A percentile compares a stretch with the other conserved stretches of the same genome.
Conservation (phyloP, 495 filamentous ascomycete species). For the Cetradonia linearis region DNA sequence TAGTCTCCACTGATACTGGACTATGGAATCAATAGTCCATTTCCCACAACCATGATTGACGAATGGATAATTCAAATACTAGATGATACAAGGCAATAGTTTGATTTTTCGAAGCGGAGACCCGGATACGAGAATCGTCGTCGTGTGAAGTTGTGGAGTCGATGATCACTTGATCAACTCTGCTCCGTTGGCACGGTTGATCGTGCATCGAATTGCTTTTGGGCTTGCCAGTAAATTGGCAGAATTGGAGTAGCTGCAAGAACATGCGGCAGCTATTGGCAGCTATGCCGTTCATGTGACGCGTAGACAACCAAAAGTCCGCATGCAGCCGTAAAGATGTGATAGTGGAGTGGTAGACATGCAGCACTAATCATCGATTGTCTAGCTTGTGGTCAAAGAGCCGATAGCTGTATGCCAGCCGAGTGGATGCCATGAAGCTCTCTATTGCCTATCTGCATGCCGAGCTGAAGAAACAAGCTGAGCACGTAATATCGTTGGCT, state of each 20-base stretch:
- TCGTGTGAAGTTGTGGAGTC: constrained; percentile 3
- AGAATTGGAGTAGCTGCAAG: constrained; percentile 8
- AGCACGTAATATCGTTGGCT: constrained; percentile 8
- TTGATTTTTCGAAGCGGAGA: constrained; percentile 3
- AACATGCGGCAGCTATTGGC: constrained; percentile 9
- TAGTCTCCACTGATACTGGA: constrained; percentile 13
- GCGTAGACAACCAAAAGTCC: constrained; percentile 10
- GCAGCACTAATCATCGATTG: constrained; percentile 9
- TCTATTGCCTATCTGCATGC: constrained; percentile 8
- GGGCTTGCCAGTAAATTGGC: constrained; percentile 17
- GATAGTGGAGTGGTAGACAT: constrained; percentile 14
- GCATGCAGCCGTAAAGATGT: constrained; percentile 15
- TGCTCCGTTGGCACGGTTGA: constrained; percentile 15
- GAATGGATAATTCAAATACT: constrained; percentile 3
- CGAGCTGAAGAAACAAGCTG: not conserved
- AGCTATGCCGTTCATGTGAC: constrained; percentile 22
- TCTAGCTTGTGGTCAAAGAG: constrained; percentile 9
- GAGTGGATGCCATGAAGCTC: constrained; percentile 16
- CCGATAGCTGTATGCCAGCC: constrained; percentile 18
- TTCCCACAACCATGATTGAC: not conserved
- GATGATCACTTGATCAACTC: constrained; percentile 21
- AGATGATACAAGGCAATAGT: not conserved
- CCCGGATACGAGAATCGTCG: constrained; percentile 4
- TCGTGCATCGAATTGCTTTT: not conserved
- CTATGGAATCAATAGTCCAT: constrained; percentile 7